These are phyloP conservation scores for Aspergillus bertholletiae DNA, from an alignment of 495 filamentous ascomycete species.

Conservation along the genomic window DNA sequence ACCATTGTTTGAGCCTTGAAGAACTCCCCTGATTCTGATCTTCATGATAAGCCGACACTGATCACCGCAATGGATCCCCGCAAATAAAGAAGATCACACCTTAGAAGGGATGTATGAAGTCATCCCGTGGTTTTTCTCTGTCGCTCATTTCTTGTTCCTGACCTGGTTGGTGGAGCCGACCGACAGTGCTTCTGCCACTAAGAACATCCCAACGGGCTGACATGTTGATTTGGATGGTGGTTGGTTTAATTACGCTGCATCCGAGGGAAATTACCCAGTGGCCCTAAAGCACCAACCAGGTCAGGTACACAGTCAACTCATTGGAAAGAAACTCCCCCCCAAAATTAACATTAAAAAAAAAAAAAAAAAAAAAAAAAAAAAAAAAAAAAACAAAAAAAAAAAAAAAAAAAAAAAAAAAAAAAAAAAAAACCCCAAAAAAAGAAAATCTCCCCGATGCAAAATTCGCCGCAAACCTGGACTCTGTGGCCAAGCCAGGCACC, in stretches of 20 bases:
- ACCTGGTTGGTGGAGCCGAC: constrained; percentile 9
- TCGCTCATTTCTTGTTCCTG: constrained; percentile 23
- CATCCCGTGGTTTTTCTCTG: constrained; percentile 12
- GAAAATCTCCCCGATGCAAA: background rate
- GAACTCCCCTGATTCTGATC: too few species aligned
- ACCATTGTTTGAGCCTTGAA: too few species aligned
- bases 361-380: too few species aligned
- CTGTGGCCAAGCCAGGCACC: background rate
- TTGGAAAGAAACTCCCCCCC: too few species aligned
- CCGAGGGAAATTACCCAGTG: constrained; percentile 1
- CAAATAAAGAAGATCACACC: constrained; percentile 8
- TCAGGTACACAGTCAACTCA: too few species aligned
- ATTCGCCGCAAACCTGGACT: background rate
- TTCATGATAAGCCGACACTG: too few species aligned
- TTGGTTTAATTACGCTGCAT: constrained; percentile 1
- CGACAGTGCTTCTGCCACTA: background rate
- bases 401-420: constrained; percentile 1
- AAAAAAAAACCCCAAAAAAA: background rate
- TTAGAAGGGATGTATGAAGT: constrained; percentile 22
- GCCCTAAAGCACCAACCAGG: constrained; percentile 1
- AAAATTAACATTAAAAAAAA: too few species aligned
- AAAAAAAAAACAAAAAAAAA: too few species aligned
- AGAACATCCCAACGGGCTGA: background rate
- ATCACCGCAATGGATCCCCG: constrained; percentile 2
- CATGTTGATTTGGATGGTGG: background rate